Evolutionary conservation across 306 rosid genomes (phyloP).

Genomic region (Cucumis melo): DNA sequence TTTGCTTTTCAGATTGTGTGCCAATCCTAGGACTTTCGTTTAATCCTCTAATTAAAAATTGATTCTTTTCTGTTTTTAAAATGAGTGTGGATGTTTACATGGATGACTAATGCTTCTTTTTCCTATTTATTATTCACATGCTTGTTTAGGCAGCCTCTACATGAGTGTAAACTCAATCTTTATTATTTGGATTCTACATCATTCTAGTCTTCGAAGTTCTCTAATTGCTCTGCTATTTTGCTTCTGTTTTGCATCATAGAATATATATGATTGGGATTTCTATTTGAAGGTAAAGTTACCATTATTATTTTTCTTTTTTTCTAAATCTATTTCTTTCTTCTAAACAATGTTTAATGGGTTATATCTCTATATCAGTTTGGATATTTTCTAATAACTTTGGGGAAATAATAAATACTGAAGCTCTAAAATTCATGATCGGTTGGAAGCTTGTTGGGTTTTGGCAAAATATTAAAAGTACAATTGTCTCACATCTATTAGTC

Average conservation of each 20-base stretch:
- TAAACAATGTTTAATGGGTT: neutral
- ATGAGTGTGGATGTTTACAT: neutral
- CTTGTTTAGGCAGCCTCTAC: neutral
- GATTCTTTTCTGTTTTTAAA: neutral
- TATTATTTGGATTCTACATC: neutral
- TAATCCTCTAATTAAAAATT: neutral
- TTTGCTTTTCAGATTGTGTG: neutral
- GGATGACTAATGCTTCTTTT: neutral
- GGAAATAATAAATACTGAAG: neutral
- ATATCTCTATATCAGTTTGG: neutral
- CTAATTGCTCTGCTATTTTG: slow-evolving; percentile 12
- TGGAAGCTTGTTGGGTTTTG: neutral
- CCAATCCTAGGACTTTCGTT: neutral
- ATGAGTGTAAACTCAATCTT: neutral
- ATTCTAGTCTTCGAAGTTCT: neutral
- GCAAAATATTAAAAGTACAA: too few species aligned
- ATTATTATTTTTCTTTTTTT: too few species aligned
- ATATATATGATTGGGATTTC: neutral
- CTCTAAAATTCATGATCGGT: slow-evolving; percentile 22
- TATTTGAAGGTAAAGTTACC: neutral
- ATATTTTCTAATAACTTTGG: neutral
- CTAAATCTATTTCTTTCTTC: neutral
- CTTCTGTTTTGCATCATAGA: neutral
- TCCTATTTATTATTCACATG: neutral
- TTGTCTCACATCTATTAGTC: too few species aligned